A percentile compares a stretch with the other conserved stretches of the same genome.
phyloP scores from a whole-genome alignment of 169 alveolate genomes.

The Cryptosporidium bovis region DNA sequence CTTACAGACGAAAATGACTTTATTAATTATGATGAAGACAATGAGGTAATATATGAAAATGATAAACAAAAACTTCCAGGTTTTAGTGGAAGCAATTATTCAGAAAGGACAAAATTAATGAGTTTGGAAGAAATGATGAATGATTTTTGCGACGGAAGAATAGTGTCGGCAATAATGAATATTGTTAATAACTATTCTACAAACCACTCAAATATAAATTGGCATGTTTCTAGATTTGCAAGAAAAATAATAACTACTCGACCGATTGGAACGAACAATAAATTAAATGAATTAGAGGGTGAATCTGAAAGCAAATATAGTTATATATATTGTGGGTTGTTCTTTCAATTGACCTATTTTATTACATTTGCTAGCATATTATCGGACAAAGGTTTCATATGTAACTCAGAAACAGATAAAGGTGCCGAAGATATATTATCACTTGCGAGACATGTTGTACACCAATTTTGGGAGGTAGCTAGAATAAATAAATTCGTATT shows the following conservation, averaged over 20 bases:
- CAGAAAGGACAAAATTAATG: constrained; percentile 37
- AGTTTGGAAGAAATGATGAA: constrained; percentile 63
- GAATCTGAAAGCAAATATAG: not conserved
- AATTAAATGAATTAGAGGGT: not conserved
- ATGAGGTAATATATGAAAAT: constrained; percentile 16
- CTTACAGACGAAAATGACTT: constrained; percentile 36
- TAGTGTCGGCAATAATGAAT: constrained; percentile 34
- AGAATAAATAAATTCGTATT: constrained; percentile 34
- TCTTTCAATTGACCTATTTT: constrained; percentile 56
- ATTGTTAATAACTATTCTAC: constrained; percentile 35
- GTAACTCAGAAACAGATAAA: constrained; percentile 14
- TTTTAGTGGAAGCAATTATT: constrained; percentile 16
- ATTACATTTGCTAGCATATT: constrained; percentile 48
- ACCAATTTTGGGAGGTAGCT: constrained; percentile 62
- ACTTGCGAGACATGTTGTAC: constrained; percentile 57
- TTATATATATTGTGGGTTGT: constrained; percentile 54
- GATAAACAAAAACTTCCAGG: constrained; percentile 22
- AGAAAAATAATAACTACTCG: constrained; percentile 62
- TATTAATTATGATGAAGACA: constrained; percentile 7
- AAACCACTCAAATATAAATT: constrained; percentile 63
- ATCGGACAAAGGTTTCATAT: constrained; percentile 27
- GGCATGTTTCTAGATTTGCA: constrained; percentile 71
- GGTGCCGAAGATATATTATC: constrained; percentile 61
- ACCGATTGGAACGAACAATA: constrained; percentile 3
- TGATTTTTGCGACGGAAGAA: constrained; percentile 70